Percentiles rank a stretch among this genome's conserved stretches.
Conservation (phyloP, 2,329 filamentous ascomycete species). For the Xylaria sp. region DNA sequence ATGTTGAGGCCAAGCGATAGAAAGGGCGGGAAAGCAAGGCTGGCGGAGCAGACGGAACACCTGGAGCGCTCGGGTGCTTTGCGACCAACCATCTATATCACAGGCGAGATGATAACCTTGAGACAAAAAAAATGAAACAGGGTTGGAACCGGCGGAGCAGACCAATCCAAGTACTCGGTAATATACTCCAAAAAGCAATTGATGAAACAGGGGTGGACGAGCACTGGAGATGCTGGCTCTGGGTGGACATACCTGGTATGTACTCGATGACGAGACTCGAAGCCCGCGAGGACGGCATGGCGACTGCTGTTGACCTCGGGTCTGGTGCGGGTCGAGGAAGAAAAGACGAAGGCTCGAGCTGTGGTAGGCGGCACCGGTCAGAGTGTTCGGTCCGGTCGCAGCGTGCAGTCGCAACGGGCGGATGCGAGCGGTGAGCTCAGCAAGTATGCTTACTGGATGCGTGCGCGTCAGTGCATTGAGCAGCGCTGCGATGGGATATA, state of each 20-base stretch:
- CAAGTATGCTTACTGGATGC: background rate
- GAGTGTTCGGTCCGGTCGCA: background rate
- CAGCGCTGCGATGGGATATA: background rate
- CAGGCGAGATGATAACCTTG: slow-evolving; percentile 22
- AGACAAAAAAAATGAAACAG: background rate
- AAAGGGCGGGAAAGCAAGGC: slow-evolving; percentile 25
- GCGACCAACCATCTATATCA: slow-evolving; percentile 25
- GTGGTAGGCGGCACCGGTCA: background rate
- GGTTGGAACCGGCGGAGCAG: background rate
- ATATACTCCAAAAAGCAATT: background rate
- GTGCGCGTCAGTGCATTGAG: slow-evolving; percentile 13
- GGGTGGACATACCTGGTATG: slow-evolving; percentile 75
- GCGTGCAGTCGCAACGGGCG: slow-evolving; percentile 9
- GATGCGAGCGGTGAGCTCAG: background rate
- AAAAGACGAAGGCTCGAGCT: background rate
- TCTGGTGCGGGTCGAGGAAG: background rate
- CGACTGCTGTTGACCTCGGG: slow-evolving; percentile 29
- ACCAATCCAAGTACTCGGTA: background rate
- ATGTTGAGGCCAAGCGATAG: slow-evolving; percentile 30
- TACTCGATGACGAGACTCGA: slow-evolving; percentile 90
- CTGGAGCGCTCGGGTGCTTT: slow-evolving; percentile 29
- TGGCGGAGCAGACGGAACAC: slow-evolving; percentile 32
- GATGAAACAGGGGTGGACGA: background rate
- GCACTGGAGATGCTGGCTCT: background rate
- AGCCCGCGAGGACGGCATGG: slow-evolving; percentile 57